Conservation (phyloP, 305 asterid genomes). For the Stenogyne calaminthoides region DNA sequence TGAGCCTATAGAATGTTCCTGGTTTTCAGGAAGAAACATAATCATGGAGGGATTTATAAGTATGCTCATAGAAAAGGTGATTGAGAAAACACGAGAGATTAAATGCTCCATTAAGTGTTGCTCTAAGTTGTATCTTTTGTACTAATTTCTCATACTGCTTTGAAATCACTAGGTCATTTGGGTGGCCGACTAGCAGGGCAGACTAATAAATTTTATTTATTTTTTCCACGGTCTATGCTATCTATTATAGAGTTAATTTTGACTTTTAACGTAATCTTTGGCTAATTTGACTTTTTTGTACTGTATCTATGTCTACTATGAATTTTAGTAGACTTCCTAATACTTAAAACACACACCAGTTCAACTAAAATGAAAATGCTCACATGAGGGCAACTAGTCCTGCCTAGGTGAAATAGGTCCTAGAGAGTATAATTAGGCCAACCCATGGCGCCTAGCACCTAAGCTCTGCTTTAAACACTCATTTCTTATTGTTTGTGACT, state of each 20-base stretch:
- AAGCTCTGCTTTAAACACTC: background rate
- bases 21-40: background rate
- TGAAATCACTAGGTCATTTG: background rate
- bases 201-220: background rate
- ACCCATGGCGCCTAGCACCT: background rate
- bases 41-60: background rate
- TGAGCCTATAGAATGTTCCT: background rate
- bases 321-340: background rate
- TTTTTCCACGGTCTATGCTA: background rate
- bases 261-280: background rate
- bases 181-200: background rate
- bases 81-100: slow-evolving; percentile 12
- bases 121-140: background rate
- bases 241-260: background rate
- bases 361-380: background rate
- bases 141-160: background rate
- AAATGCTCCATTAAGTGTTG: background rate
- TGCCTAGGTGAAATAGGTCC: background rate
- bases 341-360: background rate
- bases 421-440: background rate
- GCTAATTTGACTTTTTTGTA: background rate
- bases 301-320: background rate
- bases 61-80: background rate
- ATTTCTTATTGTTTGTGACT: background rate
- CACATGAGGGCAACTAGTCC: background rate